These are phyloP conservation scores for Nitzschia sp. DNA, from an alignment of 108 stramenopile species.

Conservation along the genomic window DNA sequence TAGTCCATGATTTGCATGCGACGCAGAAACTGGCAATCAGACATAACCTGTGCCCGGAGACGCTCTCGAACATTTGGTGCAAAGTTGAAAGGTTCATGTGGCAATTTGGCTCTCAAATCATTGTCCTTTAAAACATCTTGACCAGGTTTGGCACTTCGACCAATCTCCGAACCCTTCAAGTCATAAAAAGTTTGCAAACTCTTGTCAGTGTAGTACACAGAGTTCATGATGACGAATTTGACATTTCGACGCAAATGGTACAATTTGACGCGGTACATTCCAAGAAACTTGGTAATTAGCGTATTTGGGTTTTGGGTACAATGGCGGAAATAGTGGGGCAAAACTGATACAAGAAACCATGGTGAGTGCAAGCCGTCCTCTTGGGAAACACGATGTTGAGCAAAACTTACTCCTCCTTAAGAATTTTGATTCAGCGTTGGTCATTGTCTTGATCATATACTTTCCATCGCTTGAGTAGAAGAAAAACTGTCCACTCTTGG, in stretches of 20 bases:
- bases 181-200: constrained; percentile 85
- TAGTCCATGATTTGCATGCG: constrained; percentile 95
- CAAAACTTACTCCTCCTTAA: constrained; percentile 70
- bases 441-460: constrained; percentile 98
- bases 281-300: constrained; percentile 89
- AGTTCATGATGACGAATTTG: constrained; percentile 94
- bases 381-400: background rate
- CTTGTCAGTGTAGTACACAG: constrained; percentile 88
- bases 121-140: constrained; percentile 91
- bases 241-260: constrained; percentile 89
- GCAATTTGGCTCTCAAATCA: constrained; percentile 64
- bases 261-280: constrained; percentile 98
- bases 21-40: constrained; percentile 77
- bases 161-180: constrained; percentile 87
- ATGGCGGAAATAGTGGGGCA: constrained; percentile 96
- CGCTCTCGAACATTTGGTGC: constrained; percentile 47
- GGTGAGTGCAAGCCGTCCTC: constrained; percentile 2
- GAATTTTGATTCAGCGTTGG: constrained; percentile 95
- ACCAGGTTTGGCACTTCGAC: constrained; percentile 76
- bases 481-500: constrained; percentile 98
- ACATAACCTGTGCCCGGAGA: constrained; percentile 66
- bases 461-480: constrained; percentile 98
- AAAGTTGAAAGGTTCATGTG: constrained; percentile 64
- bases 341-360: constrained; percentile 38
- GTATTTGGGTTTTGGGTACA: constrained; percentile 91